These are phyloP conservation scores for Pinus tabuliformis DNA, from an alignment of 75 land plant genomes.

Conservation along the genomic window DNA sequence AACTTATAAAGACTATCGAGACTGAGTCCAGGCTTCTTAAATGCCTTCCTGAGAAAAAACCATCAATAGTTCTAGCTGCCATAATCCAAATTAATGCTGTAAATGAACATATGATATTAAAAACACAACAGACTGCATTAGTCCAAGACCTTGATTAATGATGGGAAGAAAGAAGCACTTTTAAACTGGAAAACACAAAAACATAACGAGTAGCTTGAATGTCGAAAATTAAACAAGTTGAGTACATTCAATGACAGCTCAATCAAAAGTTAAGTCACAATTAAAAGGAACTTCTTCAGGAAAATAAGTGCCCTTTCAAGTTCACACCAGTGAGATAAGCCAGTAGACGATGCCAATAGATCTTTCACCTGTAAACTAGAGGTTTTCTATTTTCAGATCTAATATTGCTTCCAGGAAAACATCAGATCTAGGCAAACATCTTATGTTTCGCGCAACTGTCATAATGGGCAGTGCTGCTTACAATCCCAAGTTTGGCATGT, in stretches of 20 bases:
- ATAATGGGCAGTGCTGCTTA: neutral
- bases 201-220: neutral
- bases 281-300: neutral
- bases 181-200: neutral
- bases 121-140: neutral
- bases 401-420: neutral
- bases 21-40: no score
- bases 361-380: neutral
- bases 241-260: neutral
- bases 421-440: neutral
- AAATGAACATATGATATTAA: no score
- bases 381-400: neutral
- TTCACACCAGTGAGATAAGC: neutral
- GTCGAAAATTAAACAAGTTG: neutral
- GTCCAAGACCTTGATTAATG: neutral
- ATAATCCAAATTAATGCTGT: no score
- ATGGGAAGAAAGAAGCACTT: neutral
- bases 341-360: neutral
- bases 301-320: neutral
- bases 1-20: no score
- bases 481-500: neutral
- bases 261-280: neutral
- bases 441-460: neutral
- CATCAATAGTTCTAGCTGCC: no score
- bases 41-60: no score